Conservation (phyloP, 148 eudicot genomes). For the Cornus controversa region DNA sequence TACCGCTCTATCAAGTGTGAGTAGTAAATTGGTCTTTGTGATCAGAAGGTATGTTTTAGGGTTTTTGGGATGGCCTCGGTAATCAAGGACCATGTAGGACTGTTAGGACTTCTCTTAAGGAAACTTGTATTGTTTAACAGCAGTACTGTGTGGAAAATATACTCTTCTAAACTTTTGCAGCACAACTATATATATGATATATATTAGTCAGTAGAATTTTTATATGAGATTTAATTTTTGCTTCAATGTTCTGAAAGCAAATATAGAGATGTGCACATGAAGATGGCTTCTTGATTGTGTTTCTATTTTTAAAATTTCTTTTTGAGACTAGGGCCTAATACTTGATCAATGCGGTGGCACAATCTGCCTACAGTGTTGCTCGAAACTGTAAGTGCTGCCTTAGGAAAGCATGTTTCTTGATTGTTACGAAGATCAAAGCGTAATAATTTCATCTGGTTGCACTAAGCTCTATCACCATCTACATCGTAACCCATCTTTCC, state of each 20-base stretch:
- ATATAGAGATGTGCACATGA: not conserved
- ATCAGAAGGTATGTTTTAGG: not conserved
- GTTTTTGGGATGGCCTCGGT: not conserved
- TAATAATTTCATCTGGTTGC: no score
- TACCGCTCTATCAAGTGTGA: slow-evolving; percentile 45
- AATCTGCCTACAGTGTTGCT: no score
- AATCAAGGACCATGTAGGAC: slow-evolving; percentile 10
- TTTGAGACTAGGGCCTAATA: no score
- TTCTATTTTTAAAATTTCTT: not conserved
- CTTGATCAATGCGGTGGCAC: no score
- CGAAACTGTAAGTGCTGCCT: no score
- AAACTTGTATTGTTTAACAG: slow-evolving; percentile 7
- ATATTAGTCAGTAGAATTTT: not conserved
- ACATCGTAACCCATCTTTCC: no score
- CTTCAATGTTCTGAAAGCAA: not conserved
- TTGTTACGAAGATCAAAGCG: no score
- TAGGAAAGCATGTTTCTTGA: no score
- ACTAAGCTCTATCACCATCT: no score
- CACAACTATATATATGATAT: not conserved
- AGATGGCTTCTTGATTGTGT: not conserved
- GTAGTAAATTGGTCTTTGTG: not conserved
- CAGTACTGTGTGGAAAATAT: not conserved
- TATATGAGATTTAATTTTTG: not conserved
- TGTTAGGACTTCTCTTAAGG: slow-evolving; percentile 1
- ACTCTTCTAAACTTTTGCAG: not conserved